Percentiles rank a stretch among this genome's conserved stretches.
phyloP scores from a whole-genome alignment of 768 basidiomycete genomes.

The Tremella mesenterica region DNA sequence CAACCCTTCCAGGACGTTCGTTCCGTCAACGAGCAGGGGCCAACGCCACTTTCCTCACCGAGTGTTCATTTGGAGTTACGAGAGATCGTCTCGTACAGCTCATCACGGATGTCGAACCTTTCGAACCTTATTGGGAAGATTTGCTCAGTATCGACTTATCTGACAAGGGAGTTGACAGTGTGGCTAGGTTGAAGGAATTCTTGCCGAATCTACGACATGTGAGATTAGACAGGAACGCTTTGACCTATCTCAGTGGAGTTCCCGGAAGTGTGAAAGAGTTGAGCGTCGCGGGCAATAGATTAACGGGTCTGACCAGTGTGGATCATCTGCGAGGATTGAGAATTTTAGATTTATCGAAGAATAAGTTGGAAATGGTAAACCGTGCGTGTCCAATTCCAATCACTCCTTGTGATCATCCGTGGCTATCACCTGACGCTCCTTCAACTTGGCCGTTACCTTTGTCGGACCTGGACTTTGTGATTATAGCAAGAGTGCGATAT shows the following conservation, averaged over 20 bases:
- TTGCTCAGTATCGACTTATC: conserved; percentile 66
- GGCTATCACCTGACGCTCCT: no score
- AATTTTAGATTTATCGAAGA: conserved; percentile 79
- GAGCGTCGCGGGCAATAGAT: conserved; percentile 50
- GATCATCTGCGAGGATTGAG: conserved; percentile 77
- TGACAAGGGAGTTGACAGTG: conserved; percentile 64
- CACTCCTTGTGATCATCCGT: no score
- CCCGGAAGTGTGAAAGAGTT: conserved; percentile 44
- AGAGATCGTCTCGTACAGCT: conserved; percentile 82
- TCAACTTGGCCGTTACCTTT: not conserved
- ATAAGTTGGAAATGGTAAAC: conserved; percentile 75
- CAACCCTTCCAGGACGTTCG: conserved; percentile 6
- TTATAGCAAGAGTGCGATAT: no score
- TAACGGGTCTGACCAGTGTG: conserved; percentile 81
- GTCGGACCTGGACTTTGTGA: no score
- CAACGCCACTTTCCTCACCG: conserved; percentile 72
- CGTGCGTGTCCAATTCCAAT: conserved; percentile 57
- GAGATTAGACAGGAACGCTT: conserved; percentile 55
- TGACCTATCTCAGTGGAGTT: conserved; percentile 48
- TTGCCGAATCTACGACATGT: conserved; percentile 63
- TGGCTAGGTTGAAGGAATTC: conserved; percentile 80
- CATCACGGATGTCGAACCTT: conserved; percentile 90
- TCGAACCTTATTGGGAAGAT: conserved; percentile 88
- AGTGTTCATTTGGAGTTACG: conserved; percentile 92
- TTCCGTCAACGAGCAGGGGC: conserved; percentile 13